A percentile compares a stretch with the other conserved stretches of the same genome.
Conservation (phyloP, 306 rosid species). For the Potentilla sterilis region DNA sequence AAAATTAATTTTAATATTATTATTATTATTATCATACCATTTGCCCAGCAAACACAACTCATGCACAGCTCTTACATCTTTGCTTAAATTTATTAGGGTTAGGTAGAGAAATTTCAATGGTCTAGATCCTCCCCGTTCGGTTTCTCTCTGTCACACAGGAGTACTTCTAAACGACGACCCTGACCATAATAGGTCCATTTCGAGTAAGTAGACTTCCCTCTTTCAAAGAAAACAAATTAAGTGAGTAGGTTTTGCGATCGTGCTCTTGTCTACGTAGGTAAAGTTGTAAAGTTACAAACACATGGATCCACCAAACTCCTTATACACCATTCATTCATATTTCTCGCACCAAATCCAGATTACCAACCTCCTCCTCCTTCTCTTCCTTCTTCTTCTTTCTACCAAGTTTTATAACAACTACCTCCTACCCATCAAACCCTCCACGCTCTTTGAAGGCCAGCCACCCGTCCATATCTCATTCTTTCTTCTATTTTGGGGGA, state of each 20-base stretch:
- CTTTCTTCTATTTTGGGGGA: not conserved
- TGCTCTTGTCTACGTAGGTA: not conserved
- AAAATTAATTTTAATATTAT: too few species aligned
- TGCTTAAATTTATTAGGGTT: not conserved
- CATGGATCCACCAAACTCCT: constrained; percentile 12
- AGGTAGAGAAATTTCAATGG: not conserved
- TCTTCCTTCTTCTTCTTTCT: not conserved
- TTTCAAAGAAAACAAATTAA: not conserved
- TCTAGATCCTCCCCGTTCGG: not conserved
- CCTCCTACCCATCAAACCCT: constrained; percentile 57
- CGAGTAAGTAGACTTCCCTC: not conserved
- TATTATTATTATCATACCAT: too few species aligned
- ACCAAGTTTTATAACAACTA: constrained; percentile 28
- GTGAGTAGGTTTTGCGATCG: not conserved
- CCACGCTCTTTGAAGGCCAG: constrained; percentile 67
- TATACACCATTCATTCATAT: not conserved
- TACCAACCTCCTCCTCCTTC: not conserved
- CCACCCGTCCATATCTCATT: constrained; percentile 22
- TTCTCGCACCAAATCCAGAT: not conserved
- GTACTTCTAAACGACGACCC: not conserved
- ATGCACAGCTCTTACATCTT: not conserved
- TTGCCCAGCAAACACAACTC: not conserved
- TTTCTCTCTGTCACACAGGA: too few species aligned
- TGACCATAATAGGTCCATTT: not conserved
- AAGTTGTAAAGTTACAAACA: not conserved